Percentiles rank a stretch among this genome's conserved stretches.
Conservation (phyloP, 768 basidiomycete genomes). For the Mycena albidolilacea region DNA sequence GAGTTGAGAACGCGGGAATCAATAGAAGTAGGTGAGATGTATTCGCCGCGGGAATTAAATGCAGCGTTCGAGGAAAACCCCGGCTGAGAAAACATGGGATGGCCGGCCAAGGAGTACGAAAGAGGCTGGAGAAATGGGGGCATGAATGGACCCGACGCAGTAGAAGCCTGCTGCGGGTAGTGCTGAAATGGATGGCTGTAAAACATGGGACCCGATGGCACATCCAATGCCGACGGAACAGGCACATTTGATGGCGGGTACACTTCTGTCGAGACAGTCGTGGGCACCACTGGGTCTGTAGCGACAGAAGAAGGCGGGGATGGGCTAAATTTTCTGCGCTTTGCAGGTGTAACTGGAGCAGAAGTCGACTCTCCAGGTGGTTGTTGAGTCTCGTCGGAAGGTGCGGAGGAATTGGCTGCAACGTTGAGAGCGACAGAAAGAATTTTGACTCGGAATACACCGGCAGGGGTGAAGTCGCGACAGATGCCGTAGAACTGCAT, state of each 20-base stretch:
- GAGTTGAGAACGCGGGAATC: neutral
- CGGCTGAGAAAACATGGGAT: neutral
- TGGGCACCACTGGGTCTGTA: neutral
- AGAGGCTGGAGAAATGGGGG: too few species aligned
- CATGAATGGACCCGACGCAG: too few species aligned
- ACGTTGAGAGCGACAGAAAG: neutral
- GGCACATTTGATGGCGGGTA: neutral
- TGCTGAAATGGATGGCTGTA: too few species aligned
- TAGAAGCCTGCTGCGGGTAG: too few species aligned
- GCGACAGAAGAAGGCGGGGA: too few species aligned
- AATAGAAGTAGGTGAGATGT: neutral
- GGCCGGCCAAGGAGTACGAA: neutral
- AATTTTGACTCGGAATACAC: neutral
- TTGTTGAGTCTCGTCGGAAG: neutral
- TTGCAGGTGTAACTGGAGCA: too few species aligned
- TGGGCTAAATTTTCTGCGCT: too few species aligned
- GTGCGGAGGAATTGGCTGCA: neutral
- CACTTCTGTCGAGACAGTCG: neutral
- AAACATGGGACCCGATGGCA: neutral
- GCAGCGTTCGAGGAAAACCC: neutral
- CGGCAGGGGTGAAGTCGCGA: neutral
- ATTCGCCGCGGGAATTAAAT: neutral
- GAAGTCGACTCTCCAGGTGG: too few species aligned
- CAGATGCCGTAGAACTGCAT: neutral
- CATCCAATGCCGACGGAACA: neutral